A percentile compares a stretch with the other conserved stretches of the same genome.
These are phyloP conservation scores for Malus hybrid DNA, from an alignment of 331 rosid genomes.

Conservation along the genomic window DNA sequence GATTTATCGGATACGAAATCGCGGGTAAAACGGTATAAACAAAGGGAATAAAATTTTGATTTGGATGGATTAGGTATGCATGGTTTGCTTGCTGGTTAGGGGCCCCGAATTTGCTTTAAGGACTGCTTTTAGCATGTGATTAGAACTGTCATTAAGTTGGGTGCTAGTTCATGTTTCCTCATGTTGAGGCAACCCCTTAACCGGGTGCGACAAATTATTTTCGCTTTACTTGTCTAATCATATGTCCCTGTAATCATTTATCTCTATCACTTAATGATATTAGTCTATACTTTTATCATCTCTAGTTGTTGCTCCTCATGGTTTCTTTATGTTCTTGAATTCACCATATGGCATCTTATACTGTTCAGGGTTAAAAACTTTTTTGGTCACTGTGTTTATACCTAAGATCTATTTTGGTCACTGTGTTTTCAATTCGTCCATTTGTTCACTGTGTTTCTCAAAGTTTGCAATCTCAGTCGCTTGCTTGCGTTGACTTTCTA, in stretches of 20 bases:
- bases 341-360: not conserved
- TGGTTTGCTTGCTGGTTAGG: not conserved
- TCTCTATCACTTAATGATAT: not conserved
- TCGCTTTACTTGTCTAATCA: not conserved
- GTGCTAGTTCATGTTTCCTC: not conserved
- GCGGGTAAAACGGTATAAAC: not conserved
- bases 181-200: not conserved
- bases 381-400: too few species aligned
- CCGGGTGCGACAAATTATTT: not conserved
- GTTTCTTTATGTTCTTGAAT: not conserved
- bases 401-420: too few species aligned
- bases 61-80: not conserved
- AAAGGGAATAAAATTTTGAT: not conserved
- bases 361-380: too few species aligned
- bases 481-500: too few species aligned
- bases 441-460: too few species aligned
- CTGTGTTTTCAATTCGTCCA: too few species aligned
- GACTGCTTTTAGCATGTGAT: not conserved
- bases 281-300: not conserved
- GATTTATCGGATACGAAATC: not conserved
- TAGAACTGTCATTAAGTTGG: not conserved
- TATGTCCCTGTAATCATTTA: not conserved
- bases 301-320: not conserved
- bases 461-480: too few species aligned
- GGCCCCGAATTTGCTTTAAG: not conserved